Base-by-base conservation (phyloP, 2,329 filamentous ascomycete species). In the Bertia moriformis region DNA sequence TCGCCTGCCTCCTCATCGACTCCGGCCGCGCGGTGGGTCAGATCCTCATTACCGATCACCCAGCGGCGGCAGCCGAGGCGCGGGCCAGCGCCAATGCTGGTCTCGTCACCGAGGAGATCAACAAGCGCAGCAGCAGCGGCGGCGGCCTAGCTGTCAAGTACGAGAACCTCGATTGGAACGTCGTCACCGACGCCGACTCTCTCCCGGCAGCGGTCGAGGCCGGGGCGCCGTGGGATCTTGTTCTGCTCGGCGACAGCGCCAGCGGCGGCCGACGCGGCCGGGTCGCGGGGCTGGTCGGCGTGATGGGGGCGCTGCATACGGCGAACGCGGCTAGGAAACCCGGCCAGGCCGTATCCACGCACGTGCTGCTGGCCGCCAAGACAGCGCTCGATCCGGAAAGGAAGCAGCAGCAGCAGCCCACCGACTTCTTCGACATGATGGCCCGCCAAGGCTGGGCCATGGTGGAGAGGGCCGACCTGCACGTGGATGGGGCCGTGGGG, bases 221-320 rank as follows among this genome's bases (percentile, higher is more conserved):
- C n/a, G 22, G n/a, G 7, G 22, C 22, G 7, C 43, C 51, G 2
- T 76, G 70, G 70, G 65, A 74, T 42, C 52, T 74, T 4, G 48
- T 73, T 37, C 58, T 73, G 39, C 55, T 76, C 17, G 73, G 70
- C 49, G 72, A 77, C 51, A 74, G 72, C 60, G 75, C 71, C 0
- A 76, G 76, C 58, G 76, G 76, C 43, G 65, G n/a, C n/a, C n/a
- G n/a, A n/a, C n/a, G 63, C 39, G 71, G 75, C 49, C 66, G 63
- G 44, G 54, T 76, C 18, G 63, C 67, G 1, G 61, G 67, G 2
- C 58, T 77, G 17, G 65, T 74, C 3, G 61, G 61, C 39, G 74
- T 71, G 1, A 53, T 75, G 24, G 64, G 63, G 2, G 61, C 65
- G 2, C 49, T 76, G 10, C 67, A 72, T 43, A n/a, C n/a, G n/a